Base-by-base conservation (phyloP, 1,284 basidiomycete genomes). In the Trametes polyzona region DNA sequence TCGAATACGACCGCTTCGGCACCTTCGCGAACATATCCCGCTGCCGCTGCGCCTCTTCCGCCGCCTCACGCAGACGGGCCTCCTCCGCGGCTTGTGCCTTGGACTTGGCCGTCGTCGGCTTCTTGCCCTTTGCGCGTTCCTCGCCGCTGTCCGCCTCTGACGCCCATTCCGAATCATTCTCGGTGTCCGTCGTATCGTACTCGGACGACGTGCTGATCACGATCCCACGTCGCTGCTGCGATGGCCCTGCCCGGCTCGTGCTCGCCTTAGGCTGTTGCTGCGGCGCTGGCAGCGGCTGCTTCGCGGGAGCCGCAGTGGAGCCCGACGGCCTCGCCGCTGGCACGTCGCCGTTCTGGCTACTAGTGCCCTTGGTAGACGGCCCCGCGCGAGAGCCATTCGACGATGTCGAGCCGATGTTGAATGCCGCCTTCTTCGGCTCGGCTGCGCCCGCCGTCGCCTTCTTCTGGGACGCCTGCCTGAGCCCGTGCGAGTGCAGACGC, bases 11-110 rank as follows among this genome's bases (percentile, higher is more conserved):
- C 35, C 82, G 77, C 48, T 83, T 79, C 4, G 91, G 89, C 10
- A 88, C 77, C 73, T 93, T 94, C 55, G 83, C 79, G 67, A 95
- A 93, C 80, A 94, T 80, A 16, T 90, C 84, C 30, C 82, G 80
- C 66, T 92, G 84, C 6, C 87, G 80, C 65, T 86, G 82, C 16
- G 81, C 86, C 67, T 90, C 87, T 64, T 82, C 56, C n/a, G 79
- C 81, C 24, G 81, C 83, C 64, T 77, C 74, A 11, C 66, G 73
- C 19, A 78, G 59, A 10, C 71, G 71, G 2, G 61, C 67, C 57
- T 74, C 73, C 60, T 75, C 74, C 42, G 64, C 69, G 61, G 63
- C 63, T 57, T 62, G 66, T 60, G 63, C 64, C 26, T 42, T 27
- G 24, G 41, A n/a, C 24, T 42, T 42, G 14, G 14, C 41, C 41